Conservation (phyloP, 169 alveolate species). For the Plasmodium malariae region DNA sequence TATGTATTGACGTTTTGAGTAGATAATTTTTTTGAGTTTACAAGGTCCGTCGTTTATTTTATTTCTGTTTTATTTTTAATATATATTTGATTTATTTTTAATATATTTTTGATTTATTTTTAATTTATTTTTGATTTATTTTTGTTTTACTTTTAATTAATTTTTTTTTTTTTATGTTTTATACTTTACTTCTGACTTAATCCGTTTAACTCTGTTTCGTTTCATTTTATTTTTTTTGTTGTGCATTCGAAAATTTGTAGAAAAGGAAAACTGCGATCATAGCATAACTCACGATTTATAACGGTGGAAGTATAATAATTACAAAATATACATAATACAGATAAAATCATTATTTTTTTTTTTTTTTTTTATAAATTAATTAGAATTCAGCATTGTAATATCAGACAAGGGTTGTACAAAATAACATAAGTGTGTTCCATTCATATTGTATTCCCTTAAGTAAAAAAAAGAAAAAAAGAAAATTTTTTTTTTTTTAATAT, state of each 20-base stretch:
- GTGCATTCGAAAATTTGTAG: not conserved
- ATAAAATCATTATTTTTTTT: too few relatives aligned
- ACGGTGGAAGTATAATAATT: not conserved
- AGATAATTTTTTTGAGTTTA: too few relatives aligned
- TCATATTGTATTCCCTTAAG: conserved; percentile 69
- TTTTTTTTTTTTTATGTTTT: not conserved
- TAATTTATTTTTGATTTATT: too few relatives aligned
- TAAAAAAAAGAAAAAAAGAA: conserved; percentile 22
- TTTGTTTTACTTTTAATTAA: too few relatives aligned
- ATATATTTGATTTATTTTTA: too few relatives aligned
- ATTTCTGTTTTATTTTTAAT: too few relatives aligned
- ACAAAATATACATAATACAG: not conserved
- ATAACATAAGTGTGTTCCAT: conserved; percentile 75
- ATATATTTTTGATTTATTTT: too few relatives aligned
- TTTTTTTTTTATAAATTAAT: too few relatives aligned
- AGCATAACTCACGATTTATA: not conserved
- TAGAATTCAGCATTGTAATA: too few relatives aligned
- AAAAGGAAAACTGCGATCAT: not conserved
- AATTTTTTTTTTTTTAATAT: too few relatives aligned
- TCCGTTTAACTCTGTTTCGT: not conserved
- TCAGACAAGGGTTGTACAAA: conserved; percentile 57
- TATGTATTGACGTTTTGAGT: too few relatives aligned
- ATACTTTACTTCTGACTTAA: not conserved
- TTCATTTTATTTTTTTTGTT: not conserved
- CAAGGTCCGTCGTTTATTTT: too few relatives aligned